A percentile compares a stretch with the other conserved stretches of the same genome.
Conservation (phyloP, 2,329 filamentous ascomycete species). For the Ceratocystis colombiana region DNA sequence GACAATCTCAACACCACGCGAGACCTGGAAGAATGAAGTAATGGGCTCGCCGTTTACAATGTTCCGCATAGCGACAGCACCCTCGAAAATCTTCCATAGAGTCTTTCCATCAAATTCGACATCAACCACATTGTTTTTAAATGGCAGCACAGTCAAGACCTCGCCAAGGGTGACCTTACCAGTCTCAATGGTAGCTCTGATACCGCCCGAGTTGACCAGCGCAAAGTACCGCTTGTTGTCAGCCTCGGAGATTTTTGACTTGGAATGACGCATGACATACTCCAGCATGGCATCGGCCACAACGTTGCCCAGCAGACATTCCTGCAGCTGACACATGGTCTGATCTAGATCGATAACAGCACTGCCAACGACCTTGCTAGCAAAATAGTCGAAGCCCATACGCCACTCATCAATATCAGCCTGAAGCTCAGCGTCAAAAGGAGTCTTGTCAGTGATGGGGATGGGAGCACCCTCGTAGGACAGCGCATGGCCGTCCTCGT, state of each 20-base stretch:
- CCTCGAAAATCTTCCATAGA: constrained; percentile 50
- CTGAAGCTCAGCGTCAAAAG: constrained; percentile 48
- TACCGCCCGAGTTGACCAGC: constrained; percentile 53
- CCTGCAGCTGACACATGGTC: constrained; percentile 45
- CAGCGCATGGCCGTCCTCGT: constrained; percentile 49
- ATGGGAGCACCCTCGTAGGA: constrained; percentile 55
- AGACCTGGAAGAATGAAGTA: constrained; percentile 52
- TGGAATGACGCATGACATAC: constrained; percentile 34
- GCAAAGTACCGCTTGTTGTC: constrained; percentile 41
- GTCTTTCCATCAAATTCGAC: constrained; percentile 43
- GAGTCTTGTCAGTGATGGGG: constrained; percentile 51
- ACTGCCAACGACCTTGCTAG: constrained; percentile 46
- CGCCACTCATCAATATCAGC: constrained; percentile 50
- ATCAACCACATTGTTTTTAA: constrained; percentile 54
- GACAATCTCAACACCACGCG: constrained; percentile 44
- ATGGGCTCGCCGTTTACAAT: constrained; percentile 44
- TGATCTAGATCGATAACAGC: constrained; percentile 50
- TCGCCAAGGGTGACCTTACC: constrained; percentile 54
- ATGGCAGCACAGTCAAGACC: constrained; percentile 55
- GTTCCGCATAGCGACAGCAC: constrained; percentile 46
- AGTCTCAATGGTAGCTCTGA: constrained; percentile 52
- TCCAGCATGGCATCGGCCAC: constrained; percentile 51
- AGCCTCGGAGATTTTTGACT: constrained; percentile 39
- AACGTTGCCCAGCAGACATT: constrained; percentile 49
- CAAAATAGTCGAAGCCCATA: constrained; percentile 50